These are phyloP conservation scores for Myxozyma nipponensis DNA, from an alignment of 805 yeast species.

Conservation along the genomic window DNA sequence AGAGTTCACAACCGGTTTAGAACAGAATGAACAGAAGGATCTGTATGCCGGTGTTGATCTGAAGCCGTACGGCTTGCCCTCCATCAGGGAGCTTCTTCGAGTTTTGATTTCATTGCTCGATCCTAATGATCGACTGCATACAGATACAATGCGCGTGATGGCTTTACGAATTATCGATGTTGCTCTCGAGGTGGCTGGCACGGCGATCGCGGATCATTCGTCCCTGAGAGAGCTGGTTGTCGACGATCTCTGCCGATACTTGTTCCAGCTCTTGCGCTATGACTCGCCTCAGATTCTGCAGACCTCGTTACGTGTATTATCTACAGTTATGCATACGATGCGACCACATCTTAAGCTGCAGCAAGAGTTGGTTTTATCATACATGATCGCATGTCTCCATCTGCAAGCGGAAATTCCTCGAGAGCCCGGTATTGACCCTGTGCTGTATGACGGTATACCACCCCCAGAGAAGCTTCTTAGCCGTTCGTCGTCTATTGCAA, in stretches of 20 bases:
- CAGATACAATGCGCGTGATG: slow-evolving; percentile 80
- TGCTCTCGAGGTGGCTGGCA: slow-evolving; percentile 79
- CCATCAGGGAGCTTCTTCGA: slow-evolving; percentile 71
- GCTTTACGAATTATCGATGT: slow-evolving; percentile 72
- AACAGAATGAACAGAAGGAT: slow-evolving; percentile 8
- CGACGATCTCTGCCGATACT: slow-evolving; percentile 79
- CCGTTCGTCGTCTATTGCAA: slow-evolving; percentile 5
- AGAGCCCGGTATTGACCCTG: slow-evolving; percentile 38
- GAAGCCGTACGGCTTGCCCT: slow-evolving; percentile 61
- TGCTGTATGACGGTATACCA: slow-evolving; percentile 42
- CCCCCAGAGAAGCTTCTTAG: slow-evolving; percentile 51
- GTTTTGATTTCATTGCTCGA: slow-evolving; percentile 75
- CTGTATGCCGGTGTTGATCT: slow-evolving; percentile 21
- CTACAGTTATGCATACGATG: slow-evolving; percentile 65
- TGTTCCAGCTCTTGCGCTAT: slow-evolving; percentile 70
- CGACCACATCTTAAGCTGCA: slow-evolving; percentile 70
- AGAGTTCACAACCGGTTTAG: slow-evolving; percentile 17
- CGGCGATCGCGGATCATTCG: slow-evolving; percentile 56
- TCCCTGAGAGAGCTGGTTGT: slow-evolving; percentile 64
- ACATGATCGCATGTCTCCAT: slow-evolving; percentile 39
- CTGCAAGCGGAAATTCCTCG: slow-evolving; percentile 41
- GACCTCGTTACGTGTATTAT: slow-evolving; percentile 69
- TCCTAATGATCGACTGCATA: slow-evolving; percentile 79
- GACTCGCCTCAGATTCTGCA: slow-evolving; percentile 72
- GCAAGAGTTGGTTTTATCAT: slow-evolving; percentile 54